phyloP scores from a whole-genome alignment of 2,329 filamentous ascomycete genomes.

The Septoria petroselini region DNA sequence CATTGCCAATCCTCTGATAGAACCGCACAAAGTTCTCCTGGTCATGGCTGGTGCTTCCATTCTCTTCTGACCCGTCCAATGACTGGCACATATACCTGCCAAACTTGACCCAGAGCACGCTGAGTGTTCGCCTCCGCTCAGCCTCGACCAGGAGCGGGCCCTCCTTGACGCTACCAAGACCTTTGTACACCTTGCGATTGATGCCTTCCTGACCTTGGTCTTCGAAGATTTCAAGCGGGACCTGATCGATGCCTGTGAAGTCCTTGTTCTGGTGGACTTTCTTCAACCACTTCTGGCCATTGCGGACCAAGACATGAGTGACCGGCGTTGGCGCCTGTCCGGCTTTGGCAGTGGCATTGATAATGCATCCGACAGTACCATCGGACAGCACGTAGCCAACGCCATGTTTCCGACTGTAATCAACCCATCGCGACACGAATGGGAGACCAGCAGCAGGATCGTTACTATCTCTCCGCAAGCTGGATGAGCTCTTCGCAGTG shows the following conservation, averaged over 20 bases:
- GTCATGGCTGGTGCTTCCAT: conserved; percentile 30
- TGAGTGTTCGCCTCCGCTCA: conserved; percentile 54
- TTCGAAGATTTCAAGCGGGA: conserved; percentile 68
- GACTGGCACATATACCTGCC: conserved; percentile 63
- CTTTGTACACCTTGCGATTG: conserved; percentile 56
- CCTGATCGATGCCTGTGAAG: conserved; percentile 55
- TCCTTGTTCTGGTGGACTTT: conserved; percentile 47
- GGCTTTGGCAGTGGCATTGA: conserved; percentile 44
- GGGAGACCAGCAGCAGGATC: conserved; percentile 43
- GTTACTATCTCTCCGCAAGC: conserved; percentile 25
- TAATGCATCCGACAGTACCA: conserved; percentile 69
- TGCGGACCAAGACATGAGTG: conserved; percentile 67
- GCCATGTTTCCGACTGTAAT: conserved; percentile 84
- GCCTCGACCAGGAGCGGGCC: conserved; percentile 33
- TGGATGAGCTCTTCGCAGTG: conserved; percentile 23
- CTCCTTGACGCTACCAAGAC: conserved; percentile 35
- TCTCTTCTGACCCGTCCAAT: conserved; percentile 46
- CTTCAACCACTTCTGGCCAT: conserved; percentile 65
- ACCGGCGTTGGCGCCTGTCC: conserved; percentile 52
- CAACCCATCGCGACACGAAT: conserved; percentile 74
- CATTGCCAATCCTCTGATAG: conserved; percentile 76
- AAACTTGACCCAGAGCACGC: conserved; percentile 64
- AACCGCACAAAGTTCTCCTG: conserved; percentile 65
- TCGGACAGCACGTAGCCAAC: conserved; percentile 81
- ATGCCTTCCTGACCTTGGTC: conserved; percentile 65